These are phyloP conservation scores for Salvia hispanica DNA, from an alignment of 257 asterid species.

Conservation along the genomic window DNA sequence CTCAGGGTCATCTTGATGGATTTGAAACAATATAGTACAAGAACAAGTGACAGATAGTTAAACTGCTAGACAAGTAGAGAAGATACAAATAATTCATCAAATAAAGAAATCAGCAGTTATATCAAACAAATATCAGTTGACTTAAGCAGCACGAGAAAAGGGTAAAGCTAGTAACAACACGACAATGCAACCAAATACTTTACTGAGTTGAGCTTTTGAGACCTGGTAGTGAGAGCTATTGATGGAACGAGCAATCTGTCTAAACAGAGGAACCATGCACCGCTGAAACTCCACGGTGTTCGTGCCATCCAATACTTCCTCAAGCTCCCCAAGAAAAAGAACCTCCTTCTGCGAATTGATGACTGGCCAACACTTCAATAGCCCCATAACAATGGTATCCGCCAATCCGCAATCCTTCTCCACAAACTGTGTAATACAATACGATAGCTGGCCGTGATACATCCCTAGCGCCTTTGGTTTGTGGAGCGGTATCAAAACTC, in stretches of 20 bases:
- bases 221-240: conserved; percentile 89
- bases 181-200: conserved; percentile 11
- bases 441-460: conserved; percentile 77
- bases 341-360: conserved; percentile 81
- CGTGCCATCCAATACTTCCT: conserved; percentile 78
- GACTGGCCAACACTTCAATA: conserved; percentile 83
- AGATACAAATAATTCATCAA: background rate
- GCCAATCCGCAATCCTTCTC: conserved; percentile 81
- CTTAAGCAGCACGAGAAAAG: background rate
- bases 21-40: conserved; percentile 6
- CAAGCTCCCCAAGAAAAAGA: conserved; percentile 76
- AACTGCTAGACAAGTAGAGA: background rate
- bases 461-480: conserved; percentile 60
- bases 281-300: conserved; percentile 72
- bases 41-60: background rate
- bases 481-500: conserved; percentile 84
- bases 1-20: background rate
- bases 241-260: conserved; percentile 69
- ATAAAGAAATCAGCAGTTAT: conserved; percentile 16
- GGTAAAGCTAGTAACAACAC: background rate
- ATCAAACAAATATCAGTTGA: background rate
- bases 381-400: conserved; percentile 70
- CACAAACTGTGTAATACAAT: conserved; percentile 73
- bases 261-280: conserved; percentile 77
- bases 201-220: conserved; percentile 22